phyloP scores from a whole-genome alignment of 1,284 basidiomycete genomes.

The Malassezia brasiliensis region DNA sequence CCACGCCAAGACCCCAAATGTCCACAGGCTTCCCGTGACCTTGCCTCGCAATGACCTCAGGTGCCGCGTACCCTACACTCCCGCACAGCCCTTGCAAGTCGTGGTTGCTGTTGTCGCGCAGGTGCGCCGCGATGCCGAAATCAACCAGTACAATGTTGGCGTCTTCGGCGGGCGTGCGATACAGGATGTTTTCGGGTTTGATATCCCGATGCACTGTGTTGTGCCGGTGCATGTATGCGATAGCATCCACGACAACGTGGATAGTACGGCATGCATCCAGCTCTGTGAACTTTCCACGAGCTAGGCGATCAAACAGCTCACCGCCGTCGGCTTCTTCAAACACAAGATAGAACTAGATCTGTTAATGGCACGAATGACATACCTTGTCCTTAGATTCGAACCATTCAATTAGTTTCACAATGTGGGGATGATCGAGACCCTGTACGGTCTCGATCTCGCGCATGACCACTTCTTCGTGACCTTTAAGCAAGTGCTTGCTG shows the following conservation, averaged over 20 bases:
- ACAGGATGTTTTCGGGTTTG: slow-evolving; percentile 77
- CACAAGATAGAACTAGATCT: slow-evolving; percentile 45
- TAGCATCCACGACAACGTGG: slow-evolving; percentile 35
- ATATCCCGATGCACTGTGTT: slow-evolving; percentile 46
- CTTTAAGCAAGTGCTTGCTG: slow-evolving; percentile 39
- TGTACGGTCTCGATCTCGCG: slow-evolving; percentile 46
- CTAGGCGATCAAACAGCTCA: slow-evolving; percentile 49
- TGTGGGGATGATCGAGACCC: slow-evolving; percentile 40
- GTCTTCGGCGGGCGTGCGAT: slow-evolving; percentile 59
- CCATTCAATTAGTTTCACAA: slow-evolving; percentile 55
- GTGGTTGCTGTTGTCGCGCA: slow-evolving; percentile 58
- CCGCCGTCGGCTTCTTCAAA: slow-evolving; percentile 50
- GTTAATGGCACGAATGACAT: not conserved
- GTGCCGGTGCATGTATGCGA: slow-evolving; percentile 44
- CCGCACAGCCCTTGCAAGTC: slow-evolving; percentile 73
- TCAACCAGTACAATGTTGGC: slow-evolving; percentile 57
- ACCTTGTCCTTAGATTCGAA: slow-evolving; percentile 44
- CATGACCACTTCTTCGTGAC: slow-evolving; percentile 42
- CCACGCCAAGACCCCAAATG: slow-evolving; percentile 84
- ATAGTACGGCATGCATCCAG: slow-evolving; percentile 43
- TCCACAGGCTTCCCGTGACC: slow-evolving; percentile 88
- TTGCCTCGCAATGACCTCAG: slow-evolving; percentile 68
- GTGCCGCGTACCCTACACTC: slow-evolving; percentile 81
- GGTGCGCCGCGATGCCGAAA: slow-evolving; percentile 64
- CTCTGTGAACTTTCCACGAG: slow-evolving; percentile 46